phyloP scores from a whole-genome alignment of 2,329 filamentous ascomycete species.

The Dactylellina leptospora region DNA sequence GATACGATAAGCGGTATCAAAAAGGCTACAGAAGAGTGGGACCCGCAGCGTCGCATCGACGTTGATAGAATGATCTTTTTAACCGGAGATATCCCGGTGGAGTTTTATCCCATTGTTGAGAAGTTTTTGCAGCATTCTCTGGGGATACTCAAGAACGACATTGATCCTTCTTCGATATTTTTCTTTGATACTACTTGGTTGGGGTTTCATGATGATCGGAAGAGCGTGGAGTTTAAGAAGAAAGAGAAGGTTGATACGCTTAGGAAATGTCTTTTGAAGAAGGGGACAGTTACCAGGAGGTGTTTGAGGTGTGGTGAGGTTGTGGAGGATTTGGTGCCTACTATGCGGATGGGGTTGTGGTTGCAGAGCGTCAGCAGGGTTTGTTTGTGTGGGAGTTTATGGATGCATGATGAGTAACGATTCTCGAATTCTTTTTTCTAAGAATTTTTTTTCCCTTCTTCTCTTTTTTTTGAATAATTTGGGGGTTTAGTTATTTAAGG shows the following conservation, averaged over 20 bases:
- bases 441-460: slow-evolving; percentile 1
- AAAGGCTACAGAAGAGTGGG: slow-evolving; percentile 54
- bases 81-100: slow-evolving; percentile 56
- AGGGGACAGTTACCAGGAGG: slow-evolving; percentile 53
- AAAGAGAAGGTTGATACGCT: slow-evolving; percentile 56
- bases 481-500: too few species aligned
- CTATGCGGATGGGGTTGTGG: slow-evolving; percentile 57
- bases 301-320: slow-evolving; percentile 57
- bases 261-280: slow-evolving; percentile 55
- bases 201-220: slow-evolving; percentile 56
- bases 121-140: slow-evolving; percentile 54
- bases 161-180: slow-evolving; percentile 56
- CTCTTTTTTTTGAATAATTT: too few species aligned
- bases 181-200: slow-evolving; percentile 57
- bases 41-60: slow-evolving; percentile 51
- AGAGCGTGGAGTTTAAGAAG: slow-evolving; percentile 53
- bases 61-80: slow-evolving; percentile 56
- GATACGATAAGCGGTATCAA: slow-evolving; percentile 56
- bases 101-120: slow-evolving; percentile 55
- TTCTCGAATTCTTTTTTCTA: not conserved
- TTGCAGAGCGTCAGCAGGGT: slow-evolving; percentile 56
- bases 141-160: slow-evolving; percentile 55
- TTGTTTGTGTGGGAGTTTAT: slow-evolving; percentile 59
- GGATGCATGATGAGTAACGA: slow-evolving; percentile 57
- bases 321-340: slow-evolving; percentile 58